phyloP scores from a whole-genome alignment of 2,329 filamentous ascomycete species.

The Fusarium sp. region DNA sequence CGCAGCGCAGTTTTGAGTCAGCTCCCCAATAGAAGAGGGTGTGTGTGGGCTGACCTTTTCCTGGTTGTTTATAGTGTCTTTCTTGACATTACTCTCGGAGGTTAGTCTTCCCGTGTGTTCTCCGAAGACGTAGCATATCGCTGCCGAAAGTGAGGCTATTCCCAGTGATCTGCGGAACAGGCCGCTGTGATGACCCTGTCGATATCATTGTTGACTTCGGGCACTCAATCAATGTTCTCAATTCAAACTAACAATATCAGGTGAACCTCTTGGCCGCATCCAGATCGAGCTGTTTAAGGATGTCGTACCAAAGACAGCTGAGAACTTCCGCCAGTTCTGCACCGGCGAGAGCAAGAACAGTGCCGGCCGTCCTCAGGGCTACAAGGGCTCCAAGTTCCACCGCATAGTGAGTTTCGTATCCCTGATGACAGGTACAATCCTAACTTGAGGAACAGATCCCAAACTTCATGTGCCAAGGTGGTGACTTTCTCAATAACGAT shows the following conservation, averaged over 20 bases:
- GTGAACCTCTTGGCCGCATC: conserved; percentile 85
- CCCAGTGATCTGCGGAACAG: conserved; percentile 9
- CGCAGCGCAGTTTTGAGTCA: conserved; percentile 29
- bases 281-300: conserved; percentile 92
- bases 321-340: conserved; percentile 98
- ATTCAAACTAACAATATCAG: conserved; percentile 55
- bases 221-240: background rate
- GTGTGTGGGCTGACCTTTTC: conserved; percentile 39
- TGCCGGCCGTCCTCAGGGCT: conserved; percentile 84
- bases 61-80: conserved; percentile 63
- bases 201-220: background rate
- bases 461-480: conserved; percentile 97
- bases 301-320: conserved; percentile 85
- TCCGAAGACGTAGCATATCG: conserved; percentile 16
- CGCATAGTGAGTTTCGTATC: conserved; percentile 75
- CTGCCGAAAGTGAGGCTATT: conserved; percentile 32
- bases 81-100: conserved; percentile 83
- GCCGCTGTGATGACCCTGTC: background rate
- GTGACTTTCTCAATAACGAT: conserved; percentile 93
- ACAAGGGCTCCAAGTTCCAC: conserved; percentile 95
- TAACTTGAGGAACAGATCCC: conserved; percentile 71
- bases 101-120: conserved; percentile 53
- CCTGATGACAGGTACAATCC: background rate
- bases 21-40: conserved; percentile 15
- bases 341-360: conserved; percentile 89